Evolutionary conservation across 306 rosid species (phyloP), one percentile per base, ranked within the genome.

Genomic region (Oxytropis ochrocephala): DNA sequence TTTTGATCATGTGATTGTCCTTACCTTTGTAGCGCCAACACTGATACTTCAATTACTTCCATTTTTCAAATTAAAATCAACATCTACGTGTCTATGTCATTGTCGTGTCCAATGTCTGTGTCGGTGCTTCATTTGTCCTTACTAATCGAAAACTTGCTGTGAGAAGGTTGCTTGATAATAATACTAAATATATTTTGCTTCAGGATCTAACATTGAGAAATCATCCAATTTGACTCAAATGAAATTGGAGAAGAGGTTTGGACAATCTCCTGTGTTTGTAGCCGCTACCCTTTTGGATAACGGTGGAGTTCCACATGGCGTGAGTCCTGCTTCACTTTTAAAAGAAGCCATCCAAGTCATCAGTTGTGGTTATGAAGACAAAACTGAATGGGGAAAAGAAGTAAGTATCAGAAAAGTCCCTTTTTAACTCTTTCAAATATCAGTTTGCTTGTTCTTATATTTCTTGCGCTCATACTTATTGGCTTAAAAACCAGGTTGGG

Each of bases 331-430:
- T 36, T 91, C 91, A 33, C 96, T 88, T 61, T 75, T 94, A 56
- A 91, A 88, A 77, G 97, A 94, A 84, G 96, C 95, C 70, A 85
- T 94, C 74, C 99, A 88, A 78, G 99, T 94, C 52, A 91, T 94
- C 73, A 91, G 97, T 73, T 94, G 99, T 60, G 99, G 99, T 39
- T 94, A 91, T 55, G 99, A 91, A 84, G 99, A 91, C 81, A 94
- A 94, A 85, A 85, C 95, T 33, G 97, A 91, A 21, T 91, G 99
- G 99, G 99, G 97, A 74, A 94, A 94, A 79, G 99, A 94, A 79
- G 99, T 94, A 71, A 52, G 88, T 54, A 18, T 33, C 17, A 4
- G 64, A 24, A 42, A 43, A 2, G 6, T 5, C 13, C 41, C 3
- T 13, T 33, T 48, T 1, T 2, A 1, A 7, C 2, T 79, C 14